A percentile compares a stretch with the other conserved stretches of the same genome.
phyloP scores from a whole-genome alignment of 225 moss, liverwort and hornwort species.

The Bryoerythrophyllum caledonicum region DNA sequence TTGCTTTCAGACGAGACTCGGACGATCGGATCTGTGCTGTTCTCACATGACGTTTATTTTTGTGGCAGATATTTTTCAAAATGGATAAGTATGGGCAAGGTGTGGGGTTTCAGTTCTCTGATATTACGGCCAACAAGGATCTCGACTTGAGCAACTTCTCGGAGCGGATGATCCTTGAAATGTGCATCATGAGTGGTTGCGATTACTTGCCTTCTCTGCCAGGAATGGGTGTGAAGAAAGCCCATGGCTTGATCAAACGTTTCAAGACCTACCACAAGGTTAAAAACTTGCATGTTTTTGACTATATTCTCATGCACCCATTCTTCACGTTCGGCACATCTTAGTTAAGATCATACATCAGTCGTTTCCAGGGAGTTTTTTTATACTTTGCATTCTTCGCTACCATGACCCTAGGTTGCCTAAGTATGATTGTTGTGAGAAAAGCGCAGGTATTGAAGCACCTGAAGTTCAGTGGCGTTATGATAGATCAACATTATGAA shows the following conservation, averaged over 20 bases:
- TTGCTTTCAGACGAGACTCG: background rate
- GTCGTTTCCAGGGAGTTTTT: background rate
- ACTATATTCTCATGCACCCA: background rate
- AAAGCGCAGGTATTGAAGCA: slow-evolving; percentile 81
- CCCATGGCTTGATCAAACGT: slow-evolving; percentile 73
- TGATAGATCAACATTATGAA: slow-evolving; percentile 70
- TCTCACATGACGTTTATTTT: background rate
- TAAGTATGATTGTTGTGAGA: background rate
- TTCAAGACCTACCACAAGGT: slow-evolving; percentile 88
- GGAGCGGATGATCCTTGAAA: slow-evolving; percentile 88
- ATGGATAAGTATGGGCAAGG: slow-evolving; percentile 95
- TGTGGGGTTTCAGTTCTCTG: slow-evolving; percentile 71
- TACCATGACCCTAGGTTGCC: background rate
- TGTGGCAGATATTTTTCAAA: slow-evolving; percentile 84
- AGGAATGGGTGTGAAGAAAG: slow-evolving; percentile 92
- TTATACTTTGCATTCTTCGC: background rate
- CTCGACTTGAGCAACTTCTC: slow-evolving; percentile 78
- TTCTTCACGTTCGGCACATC: background rate
- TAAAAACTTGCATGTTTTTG: background rate
- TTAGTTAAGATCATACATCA: background rate
- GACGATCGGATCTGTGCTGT: background rate
- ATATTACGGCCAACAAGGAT: slow-evolving; percentile 65
- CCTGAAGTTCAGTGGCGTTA: slow-evolving; percentile 68
- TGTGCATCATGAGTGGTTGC: slow-evolving; percentile 98
- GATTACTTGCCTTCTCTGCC: slow-evolving; percentile 90